These are phyloP conservation scores for Rhodamnia argentea DNA, from an alignment of 345 rosid species.

Conservation along the genomic window DNA sequence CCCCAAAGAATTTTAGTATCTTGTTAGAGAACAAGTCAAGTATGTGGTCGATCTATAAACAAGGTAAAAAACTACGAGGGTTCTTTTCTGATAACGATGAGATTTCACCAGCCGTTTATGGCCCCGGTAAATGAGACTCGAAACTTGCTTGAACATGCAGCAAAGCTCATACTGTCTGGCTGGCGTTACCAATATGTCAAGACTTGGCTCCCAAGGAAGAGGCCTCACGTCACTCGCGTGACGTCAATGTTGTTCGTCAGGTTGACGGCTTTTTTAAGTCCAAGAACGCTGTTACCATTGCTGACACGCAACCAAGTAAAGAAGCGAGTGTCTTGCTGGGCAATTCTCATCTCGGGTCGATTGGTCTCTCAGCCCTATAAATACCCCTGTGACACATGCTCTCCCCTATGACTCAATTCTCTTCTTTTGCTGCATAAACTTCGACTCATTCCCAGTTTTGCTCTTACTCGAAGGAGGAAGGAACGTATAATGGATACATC, in stretches of 20 bases:
- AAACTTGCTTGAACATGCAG: not conserved
- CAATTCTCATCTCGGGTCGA: not conserved
- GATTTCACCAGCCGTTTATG: not conserved
- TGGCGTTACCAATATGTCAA: not conserved
- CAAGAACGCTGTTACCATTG: not conserved
- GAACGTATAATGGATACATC: not conserved
- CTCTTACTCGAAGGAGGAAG: not conserved
- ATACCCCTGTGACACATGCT: not conserved
- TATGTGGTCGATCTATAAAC: not conserved
- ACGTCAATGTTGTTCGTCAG: not conserved
- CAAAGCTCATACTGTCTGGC: not conserved
- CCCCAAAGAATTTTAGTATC: not conserved
- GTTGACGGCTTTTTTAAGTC: not conserved
- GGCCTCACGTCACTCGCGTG: not conserved
- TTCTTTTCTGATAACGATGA: not conserved
- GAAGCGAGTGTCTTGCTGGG: not conserved
- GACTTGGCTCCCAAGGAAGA: not conserved
- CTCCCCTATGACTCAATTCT: not conserved
- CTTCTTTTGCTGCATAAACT: not conserved
- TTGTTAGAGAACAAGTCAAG: not conserved
- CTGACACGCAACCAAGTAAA: not conserved
- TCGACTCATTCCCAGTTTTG: not conserved
- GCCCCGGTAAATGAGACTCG: not conserved
- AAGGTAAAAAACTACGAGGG: not conserved
- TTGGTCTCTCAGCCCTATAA: not conserved